phyloP scores from a whole-genome alignment of 2,329 filamentous ascomycete species.

The Cladosporium sp. region DNA sequence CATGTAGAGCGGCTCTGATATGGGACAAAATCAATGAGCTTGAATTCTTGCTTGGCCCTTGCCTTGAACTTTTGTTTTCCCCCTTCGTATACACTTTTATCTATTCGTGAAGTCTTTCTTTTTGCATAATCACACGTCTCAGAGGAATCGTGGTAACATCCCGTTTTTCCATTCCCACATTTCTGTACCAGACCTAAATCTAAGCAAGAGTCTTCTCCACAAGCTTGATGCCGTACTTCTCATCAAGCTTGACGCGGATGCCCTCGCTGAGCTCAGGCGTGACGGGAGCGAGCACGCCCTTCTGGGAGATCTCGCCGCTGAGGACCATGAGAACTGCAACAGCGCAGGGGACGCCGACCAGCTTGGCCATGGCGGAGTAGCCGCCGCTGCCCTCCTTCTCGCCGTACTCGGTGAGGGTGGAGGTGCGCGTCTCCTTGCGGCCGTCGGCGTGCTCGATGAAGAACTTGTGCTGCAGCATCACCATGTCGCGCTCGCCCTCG shows the following conservation, averaged over 20 bases:
- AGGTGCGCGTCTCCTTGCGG: conserved; percentile 69
- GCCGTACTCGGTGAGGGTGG: conserved; percentile 80
- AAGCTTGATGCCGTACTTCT: conserved; percentile 70
- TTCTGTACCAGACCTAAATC: background rate
- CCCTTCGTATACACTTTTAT: too few species aligned
- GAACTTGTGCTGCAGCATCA: conserved; percentile 77
- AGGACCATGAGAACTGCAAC: conserved; percentile 58
- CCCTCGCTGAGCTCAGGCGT: conserved; percentile 66
- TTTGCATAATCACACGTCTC: background rate
- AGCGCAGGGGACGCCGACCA: conserved; percentile 72
- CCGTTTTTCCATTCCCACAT: too few species aligned
- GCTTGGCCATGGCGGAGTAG: conserved; percentile 79
- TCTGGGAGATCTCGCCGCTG: conserved; percentile 33
- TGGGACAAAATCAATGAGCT: too few species aligned
- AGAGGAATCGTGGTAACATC: too few species aligned
- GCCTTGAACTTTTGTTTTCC: too few species aligned
- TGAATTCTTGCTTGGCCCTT: too few species aligned
- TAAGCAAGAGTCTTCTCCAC: conserved; percentile 55
- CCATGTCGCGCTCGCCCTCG: conserved; percentile 77
- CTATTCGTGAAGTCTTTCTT: background rate
- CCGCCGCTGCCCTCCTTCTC: conserved; percentile 57
- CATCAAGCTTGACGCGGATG: conserved; percentile 72
- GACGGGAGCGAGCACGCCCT: conserved; percentile 68
- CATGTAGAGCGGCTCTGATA: too few species aligned
- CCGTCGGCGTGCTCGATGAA: conserved; percentile 80